phyloP scores from a whole-genome alignment of 2,329 filamentous ascomycete genomes.

The Xylariaceae sp. region DNA sequence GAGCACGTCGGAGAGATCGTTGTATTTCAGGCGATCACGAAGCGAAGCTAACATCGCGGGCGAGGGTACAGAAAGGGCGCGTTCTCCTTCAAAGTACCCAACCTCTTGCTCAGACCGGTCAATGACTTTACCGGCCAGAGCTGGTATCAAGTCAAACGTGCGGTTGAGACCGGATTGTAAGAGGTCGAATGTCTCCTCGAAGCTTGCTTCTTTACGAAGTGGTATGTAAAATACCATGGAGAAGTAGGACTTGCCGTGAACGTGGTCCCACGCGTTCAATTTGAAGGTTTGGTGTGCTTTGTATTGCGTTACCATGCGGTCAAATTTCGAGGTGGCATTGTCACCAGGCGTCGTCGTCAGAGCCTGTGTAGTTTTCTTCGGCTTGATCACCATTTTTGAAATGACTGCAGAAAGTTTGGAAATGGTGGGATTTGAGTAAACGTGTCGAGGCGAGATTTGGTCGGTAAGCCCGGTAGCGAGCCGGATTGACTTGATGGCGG shows the following conservation, averaged over 20 bases:
- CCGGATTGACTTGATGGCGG: slow-evolving; percentile 29
- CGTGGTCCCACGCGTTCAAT: slow-evolving; percentile 31
- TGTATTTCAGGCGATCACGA: slow-evolving; percentile 20
- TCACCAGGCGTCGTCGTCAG: neutral
- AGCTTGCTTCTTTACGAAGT: slow-evolving; percentile 21
- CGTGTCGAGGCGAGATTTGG: slow-evolving; percentile 29
- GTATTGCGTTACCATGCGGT: slow-evolving; percentile 17
- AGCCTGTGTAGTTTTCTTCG: slow-evolving; percentile 11
- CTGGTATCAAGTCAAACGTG: slow-evolving; percentile 34
- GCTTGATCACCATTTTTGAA: slow-evolving; percentile 13
- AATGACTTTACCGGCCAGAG: slow-evolving; percentile 35
- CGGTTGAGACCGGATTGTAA: slow-evolving; percentile 33
- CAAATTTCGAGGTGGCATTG: slow-evolving; percentile 7
- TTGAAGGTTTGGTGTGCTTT: slow-evolving; percentile 28
- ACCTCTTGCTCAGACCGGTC: slow-evolving; percentile 25
- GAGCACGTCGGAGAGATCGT: slow-evolving; percentile 25
- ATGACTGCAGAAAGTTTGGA: slow-evolving; percentile 25
- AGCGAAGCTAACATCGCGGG: neutral
- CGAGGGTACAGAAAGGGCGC: slow-evolving; percentile 18
- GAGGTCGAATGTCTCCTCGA: slow-evolving; percentile 28
- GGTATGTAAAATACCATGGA: slow-evolving; percentile 32
- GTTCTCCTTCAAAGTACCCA: slow-evolving; percentile 27
- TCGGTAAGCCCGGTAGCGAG: slow-evolving; percentile 27
- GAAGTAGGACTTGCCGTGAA: slow-evolving; percentile 32
- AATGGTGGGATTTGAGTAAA: slow-evolving; percentile 33